Percentiles rank a stretch among this genome's conserved stretches.
Evolutionary conservation across 257 asterid species (phyloP).

Genomic region (Rehmannia glutinosa): DNA sequence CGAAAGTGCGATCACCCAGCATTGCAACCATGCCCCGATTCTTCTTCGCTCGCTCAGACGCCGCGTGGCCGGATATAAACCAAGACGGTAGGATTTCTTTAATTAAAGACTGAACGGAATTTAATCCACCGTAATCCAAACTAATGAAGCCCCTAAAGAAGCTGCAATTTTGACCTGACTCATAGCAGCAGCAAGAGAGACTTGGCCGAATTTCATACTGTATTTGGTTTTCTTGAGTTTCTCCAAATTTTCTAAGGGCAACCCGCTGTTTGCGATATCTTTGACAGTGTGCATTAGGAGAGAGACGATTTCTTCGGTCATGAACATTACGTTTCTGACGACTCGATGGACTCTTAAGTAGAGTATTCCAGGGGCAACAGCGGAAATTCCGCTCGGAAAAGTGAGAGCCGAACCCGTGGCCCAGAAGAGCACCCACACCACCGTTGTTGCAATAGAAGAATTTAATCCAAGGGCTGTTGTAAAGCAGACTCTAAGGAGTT

Average conservation of each 20-base stretch:
- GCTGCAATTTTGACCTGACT: slow-evolving; percentile 77
- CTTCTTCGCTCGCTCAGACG: slow-evolving; percentile 34
- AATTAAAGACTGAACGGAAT: slow-evolving; percentile 55
- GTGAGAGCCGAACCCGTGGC: slow-evolving; percentile 96
- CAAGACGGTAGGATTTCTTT: slow-evolving; percentile 84
- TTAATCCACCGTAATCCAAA: slow-evolving; percentile 79
- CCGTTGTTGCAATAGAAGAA: slow-evolving; percentile 50
- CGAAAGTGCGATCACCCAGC: slow-evolving; percentile 81
- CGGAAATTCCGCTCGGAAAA: slow-evolving; percentile 60
- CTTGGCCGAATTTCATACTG: slow-evolving; percentile 63
- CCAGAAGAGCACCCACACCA: slow-evolving; percentile 89
- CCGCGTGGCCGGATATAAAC: slow-evolving; percentile 72
- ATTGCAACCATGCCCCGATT: slow-evolving; percentile 59
- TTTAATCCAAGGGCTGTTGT: slow-evolving; percentile 66
- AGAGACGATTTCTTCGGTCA: slow-evolving; percentile 78
- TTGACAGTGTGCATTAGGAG: slow-evolving; percentile 71
- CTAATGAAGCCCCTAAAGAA: slow-evolving; percentile 76
- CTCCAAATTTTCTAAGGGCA: slow-evolving; percentile 53
- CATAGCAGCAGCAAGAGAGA: slow-evolving; percentile 75
- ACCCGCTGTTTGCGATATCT: slow-evolving; percentile 54
- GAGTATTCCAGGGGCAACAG: slow-evolving; percentile 94
- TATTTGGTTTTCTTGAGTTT: slow-evolving; percentile 58
- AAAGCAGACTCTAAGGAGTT: slow-evolving; percentile 86
- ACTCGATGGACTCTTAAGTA: slow-evolving; percentile 84
- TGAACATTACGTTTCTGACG: slow-evolving; percentile 59